Evolutionary conservation across 805 yeast species (phyloP), one percentile per base, ranked within the genome.

Genomic region (Saccharomycopsis sp.): DNA sequence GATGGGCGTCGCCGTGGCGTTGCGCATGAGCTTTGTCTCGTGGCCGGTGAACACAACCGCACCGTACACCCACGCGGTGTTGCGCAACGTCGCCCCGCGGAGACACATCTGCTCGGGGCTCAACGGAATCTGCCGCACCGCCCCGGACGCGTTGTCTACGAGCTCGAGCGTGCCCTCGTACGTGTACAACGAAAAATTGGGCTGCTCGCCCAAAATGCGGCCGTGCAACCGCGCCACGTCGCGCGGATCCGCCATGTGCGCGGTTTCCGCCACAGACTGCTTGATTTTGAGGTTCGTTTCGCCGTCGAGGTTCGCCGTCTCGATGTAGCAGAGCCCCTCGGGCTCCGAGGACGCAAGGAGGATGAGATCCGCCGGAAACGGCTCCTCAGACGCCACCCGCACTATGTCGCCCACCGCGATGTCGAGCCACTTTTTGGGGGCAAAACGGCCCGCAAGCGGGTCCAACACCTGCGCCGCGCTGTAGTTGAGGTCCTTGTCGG

Each of bases 1-100:
- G 66, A 94, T 95, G 9, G 99, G 99, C 1, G 99, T 85, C 1
- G 99, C 97, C 1, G 98, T 91, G 18, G 99, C 99, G 73, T 94
- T 94, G 69, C 99, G 83, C 98, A 94, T 92, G 63, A 94, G 77
- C 67, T 94, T 94, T 0, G 99, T 94, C 73, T 94, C 99, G 70
- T 95, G 99, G 20, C 99, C 99, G 0, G 99, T 94, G 70, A 92
- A 94, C 0, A 94, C 82, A 1, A 89, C 97, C 54, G 90, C 78
- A 21, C 99, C 99, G 65, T 89, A 89, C 50, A 94, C 83, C 97
- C 97, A 94, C 50, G 84, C 88, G 0, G 99, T 95, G 68, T 94
- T 94, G 71, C 97, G 80, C 62, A 94, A 76, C 2, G 94, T 90
- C 3, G 99, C 99, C 61, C 99, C 99, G 73, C 99, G 82, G 58